Base-by-base conservation (phyloP, 306 rosid species). In the Hylodesmum podocarpum region DNA sequence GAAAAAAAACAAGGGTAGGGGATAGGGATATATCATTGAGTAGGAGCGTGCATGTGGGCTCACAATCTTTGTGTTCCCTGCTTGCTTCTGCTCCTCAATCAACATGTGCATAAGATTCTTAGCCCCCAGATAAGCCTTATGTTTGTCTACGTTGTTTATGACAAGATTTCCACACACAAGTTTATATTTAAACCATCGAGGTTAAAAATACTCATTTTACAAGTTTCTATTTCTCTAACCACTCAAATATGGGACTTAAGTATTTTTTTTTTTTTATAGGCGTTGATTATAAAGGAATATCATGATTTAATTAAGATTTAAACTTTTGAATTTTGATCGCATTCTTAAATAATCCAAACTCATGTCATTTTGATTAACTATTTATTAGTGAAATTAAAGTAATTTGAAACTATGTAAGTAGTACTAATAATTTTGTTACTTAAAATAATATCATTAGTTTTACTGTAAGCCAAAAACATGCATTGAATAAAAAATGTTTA, bases 91-190 rank as follows among this genome's bases (percentile, higher is more conserved):
- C 37, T 7, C 40, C 58, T 19, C 69, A 75, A 15, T 12, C 63
- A 55, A 43, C 81, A 81, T 85, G 88, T 46, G 72, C 84, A 5
- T 36, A 12, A 46, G 73, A 73, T 68, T 78, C 85, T 78, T 19
- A 80, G 77, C 36, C 77, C 64, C 25, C 58, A 47, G 4, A 44
- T 66, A 10, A 12, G 12, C 15, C 81, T 50, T 25, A 22, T 39
- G 44, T 14, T 77, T 66, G 76, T 80, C 58, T 69, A 67, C 25
- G 21, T 65, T 65, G 51, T 43, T 71, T 58, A 19, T 54, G 78
- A 44, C 80, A 58, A 57, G 21, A 12, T 29, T 6, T 66, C 24
- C 22, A 12, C n/a, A 13, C 27, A 39, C 41, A 22, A 64, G 6
- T 66, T 41, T 37, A 54, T 53, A 27, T 53, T 73, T 13, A 14